Base-by-base conservation (phyloP, 805 yeast species). In the Monosporozyma solicola region DNA sequence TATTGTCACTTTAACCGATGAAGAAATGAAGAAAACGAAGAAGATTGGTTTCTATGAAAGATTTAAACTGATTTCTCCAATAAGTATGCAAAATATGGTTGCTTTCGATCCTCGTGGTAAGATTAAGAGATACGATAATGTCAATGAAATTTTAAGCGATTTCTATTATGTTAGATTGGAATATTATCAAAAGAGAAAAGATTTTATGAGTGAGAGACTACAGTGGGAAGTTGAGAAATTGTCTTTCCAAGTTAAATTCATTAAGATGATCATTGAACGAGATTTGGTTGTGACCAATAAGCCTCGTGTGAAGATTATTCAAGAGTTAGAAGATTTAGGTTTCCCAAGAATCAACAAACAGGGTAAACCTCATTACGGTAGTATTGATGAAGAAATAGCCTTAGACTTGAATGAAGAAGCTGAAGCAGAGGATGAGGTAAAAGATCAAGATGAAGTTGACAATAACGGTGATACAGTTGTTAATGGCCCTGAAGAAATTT, bases 31-130 rank as follows among this genome's bases (percentile, higher is more conserved):
- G 25, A 87, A 87, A 61, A 79, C 96, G 0, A 73, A 77, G 56
- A 75, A 75, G 50, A 79, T 85, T 25, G 99, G 99, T 0, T 74
- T 89, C 52, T 79, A 87, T 61, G 95, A 89, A 63, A 77, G 90
- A 65, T 94, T 94, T 73, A 90, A 87, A 64, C 76, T 94, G 51
- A 72, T 81, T 6, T 75, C 89, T 0, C 73, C 85, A 6, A 73
- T 94, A 43, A 83, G 78, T 66, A 74, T 88, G 56, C 78, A 84
- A 47, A 94, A 94, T 67, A 91, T 94, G 96, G 97, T 94, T 53
- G 95, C 97, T 0, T 94, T 94, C 71, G 97, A 94, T 71, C 80
- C 95, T 3, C 78, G 78, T 48, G 96, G 97, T 41, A 80, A 91
- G 59, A 87, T 94, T 61, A 86, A 85, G 65, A 88, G 81, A 67